Evolutionary conservation across 78 protist genomes (phyloP), one percentile per base, ranked within the genome.

Genomic region (Dictyostelium purpureum): DNA sequence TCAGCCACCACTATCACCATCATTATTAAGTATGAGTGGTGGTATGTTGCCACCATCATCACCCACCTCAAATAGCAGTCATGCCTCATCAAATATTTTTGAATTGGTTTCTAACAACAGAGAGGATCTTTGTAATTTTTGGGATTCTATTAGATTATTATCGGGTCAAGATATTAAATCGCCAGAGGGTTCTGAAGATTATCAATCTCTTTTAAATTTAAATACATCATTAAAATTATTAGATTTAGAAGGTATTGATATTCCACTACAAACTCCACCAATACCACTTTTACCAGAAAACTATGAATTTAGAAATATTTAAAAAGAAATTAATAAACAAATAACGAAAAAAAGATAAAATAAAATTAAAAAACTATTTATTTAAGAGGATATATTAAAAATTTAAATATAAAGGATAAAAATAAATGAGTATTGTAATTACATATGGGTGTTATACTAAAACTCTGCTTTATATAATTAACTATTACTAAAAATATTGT

Each of bases 191-290:
- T 69, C 71, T 9, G 90, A 83, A 66, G 90, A 83, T 38, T 83
- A 70, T 56, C 75, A 83, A 40, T 52, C 71, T 12, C 26, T 83
- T 14, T n/a, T 71, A n/a, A 40, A 56, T 49, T 35, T 83, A 24
- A 70, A 52, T 16, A 40, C 75, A 18, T 31, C 75, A 16, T 18
- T 83, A 1, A 83, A 83, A 71, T 33, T 83, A 21, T 43, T 83
- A 9, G 90, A 83, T 42, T 31, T 83, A 14, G 90, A 71, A 16
- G 90, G 90, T 47, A 11, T 83, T 52, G 90, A 83, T 26, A 35
- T 83, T n/a, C 90, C 90, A 37, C 66, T 51, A 69, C 33, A 52
- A 45, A 38, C 89, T 24, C 89, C 89, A 6, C 21, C 10, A 52
- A 38, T 81, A 19, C 89, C 89, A n/a, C 26, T 24, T 12, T 33